Base-by-base conservation (phyloP, 805 yeast species). In the Jamesozyma piceae region DNA sequence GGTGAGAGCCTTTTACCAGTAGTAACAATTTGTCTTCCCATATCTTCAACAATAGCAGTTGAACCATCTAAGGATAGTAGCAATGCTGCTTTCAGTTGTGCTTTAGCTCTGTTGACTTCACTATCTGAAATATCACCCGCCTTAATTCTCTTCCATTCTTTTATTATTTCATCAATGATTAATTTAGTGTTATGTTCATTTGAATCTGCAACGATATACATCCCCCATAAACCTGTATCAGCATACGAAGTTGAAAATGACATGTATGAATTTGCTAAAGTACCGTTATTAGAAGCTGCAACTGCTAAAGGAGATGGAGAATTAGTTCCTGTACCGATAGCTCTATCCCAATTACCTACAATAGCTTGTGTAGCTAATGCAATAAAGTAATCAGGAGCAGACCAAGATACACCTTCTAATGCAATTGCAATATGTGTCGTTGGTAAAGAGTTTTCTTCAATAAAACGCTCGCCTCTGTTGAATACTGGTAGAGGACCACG, bases 331-430 rank as follows among this genome's bases (percentile, higher is more conserved):
- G 84, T 71, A 29, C 95, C 95, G 46, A 82, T 67, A 5, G 95
- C 80, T 58, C 98, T 78, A 64, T 92, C 97, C 97, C 97, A 92
- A 55, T 88, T 85, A 31, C 98, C 98, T 36, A 92, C 82, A 44
- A 92, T 82, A 10, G 97, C 96, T 68, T 92, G 97, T 5, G 97
- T 94, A 1, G 90, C 95, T 32, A 94, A 73, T 0, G 95, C 96
- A 17, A 94, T 82, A 70, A 88, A 89, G 67, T 89, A 92, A 62
- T 92, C 97, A 10, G 94, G 87, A 2, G 92, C 86, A 30, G 84
- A 82, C 99, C 99, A 92, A 31, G 95, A 82, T 20, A 89, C 96
- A 54, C 99, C 97, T 69, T 92, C 97, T n/a, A 92, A 81, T 11
- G 96, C 92, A 41, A 92, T 67, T 4, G 96, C 98, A 43, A 89